These are phyloP conservation scores for Brasilioporus rufonigricans DNA, from an alignment of 768 basidiomycete species.

Conservation along the genomic window DNA sequence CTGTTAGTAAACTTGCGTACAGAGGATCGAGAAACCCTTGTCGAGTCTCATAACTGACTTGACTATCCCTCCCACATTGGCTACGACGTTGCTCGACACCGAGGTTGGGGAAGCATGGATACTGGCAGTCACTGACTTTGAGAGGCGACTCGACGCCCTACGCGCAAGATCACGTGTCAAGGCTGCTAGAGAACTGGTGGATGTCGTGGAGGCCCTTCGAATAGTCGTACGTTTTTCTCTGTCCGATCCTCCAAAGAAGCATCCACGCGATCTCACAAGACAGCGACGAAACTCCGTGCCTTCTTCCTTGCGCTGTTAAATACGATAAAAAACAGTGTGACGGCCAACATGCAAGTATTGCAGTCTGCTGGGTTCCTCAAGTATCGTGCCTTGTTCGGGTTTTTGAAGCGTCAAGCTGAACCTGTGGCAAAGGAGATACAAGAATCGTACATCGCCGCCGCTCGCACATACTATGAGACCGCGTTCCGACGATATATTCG, in stretches of 20 bases:
- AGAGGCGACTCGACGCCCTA: slow-evolving; percentile 64
- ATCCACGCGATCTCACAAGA: slow-evolving; percentile 44
- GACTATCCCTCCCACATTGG: slow-evolving; percentile 76
- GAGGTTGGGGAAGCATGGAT: slow-evolving; percentile 91
- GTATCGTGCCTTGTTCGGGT: slow-evolving; percentile 77
- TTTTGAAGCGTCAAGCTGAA: slow-evolving; percentile 80
- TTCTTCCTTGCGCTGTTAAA: slow-evolving; percentile 85
- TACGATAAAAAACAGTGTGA: slow-evolving; percentile 78
- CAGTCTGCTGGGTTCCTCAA: slow-evolving; percentile 87
- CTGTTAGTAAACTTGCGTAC: slow-evolving; percentile 4
- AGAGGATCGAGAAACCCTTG: slow-evolving; percentile 90
- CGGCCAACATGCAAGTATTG: slow-evolving; percentile 90
- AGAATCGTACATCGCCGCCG: slow-evolving; percentile 77
- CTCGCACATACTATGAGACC: slow-evolving; percentile 93
- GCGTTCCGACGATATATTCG: slow-evolving; percentile 88
- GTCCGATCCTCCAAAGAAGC: background rate
- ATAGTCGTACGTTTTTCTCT: slow-evolving; percentile 64
- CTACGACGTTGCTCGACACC: slow-evolving; percentile 77
- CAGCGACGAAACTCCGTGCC: slow-evolving; percentile 81
- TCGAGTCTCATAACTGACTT: slow-evolving; percentile 78
- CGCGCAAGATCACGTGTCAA: slow-evolving; percentile 79
- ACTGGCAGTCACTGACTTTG: slow-evolving; percentile 74
- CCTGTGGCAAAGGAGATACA: slow-evolving; percentile 85
- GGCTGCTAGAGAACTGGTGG: slow-evolving; percentile 78
- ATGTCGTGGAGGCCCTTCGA: slow-evolving; percentile 83